phyloP scores from a whole-genome alignment of 768 basidiomycete species.

The Kondoa malvinella region DNA sequence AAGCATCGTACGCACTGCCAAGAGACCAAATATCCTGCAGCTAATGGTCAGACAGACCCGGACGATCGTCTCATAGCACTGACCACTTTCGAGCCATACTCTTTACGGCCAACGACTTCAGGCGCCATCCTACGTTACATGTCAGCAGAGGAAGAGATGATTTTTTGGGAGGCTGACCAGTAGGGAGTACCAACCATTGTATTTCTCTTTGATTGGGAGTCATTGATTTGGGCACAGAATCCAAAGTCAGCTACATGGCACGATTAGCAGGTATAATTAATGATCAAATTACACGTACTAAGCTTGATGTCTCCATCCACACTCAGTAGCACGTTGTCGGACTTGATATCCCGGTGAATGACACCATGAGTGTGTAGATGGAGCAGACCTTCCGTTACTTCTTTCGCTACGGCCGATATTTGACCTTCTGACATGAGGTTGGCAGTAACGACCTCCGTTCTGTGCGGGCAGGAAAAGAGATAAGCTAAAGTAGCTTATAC shows the following conservation, averaged over 20 bases:
- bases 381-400: slow-evolving; percentile 79
- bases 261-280: not conserved
- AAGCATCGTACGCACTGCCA: slow-evolving; percentile 69
- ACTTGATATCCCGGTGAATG: slow-evolving; percentile 98
- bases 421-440: slow-evolving; percentile 97
- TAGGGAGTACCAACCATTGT: slow-evolving; percentile 95
- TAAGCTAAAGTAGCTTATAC: slow-evolving; percentile 47
- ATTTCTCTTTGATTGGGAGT: slow-evolving; percentile 69
- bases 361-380: slow-evolving; percentile 92
- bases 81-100: slow-evolving; percentile 76
- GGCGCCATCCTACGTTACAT: slow-evolving; percentile 61
- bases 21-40: slow-evolving; percentile 75
- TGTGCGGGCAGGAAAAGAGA: too few species aligned
- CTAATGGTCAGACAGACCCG: not conserved
- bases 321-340: slow-evolving; percentile 84
- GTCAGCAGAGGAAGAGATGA: not conserved
- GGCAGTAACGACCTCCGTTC: slow-evolving; percentile 82
- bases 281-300: slow-evolving; percentile 45
- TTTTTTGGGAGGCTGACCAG: slow-evolving; percentile 40
- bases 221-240: slow-evolving; percentile 71
- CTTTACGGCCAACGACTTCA: slow-evolving; percentile 66
- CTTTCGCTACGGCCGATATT: slow-evolving; percentile 87
- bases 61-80: not conserved
- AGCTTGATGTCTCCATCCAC: slow-evolving; percentile 93
- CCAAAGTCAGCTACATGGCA: slow-evolving; percentile 54